Base-by-base conservation (phyloP, 176 grass and related monocot species). In the Thalia dealbata region DNA sequence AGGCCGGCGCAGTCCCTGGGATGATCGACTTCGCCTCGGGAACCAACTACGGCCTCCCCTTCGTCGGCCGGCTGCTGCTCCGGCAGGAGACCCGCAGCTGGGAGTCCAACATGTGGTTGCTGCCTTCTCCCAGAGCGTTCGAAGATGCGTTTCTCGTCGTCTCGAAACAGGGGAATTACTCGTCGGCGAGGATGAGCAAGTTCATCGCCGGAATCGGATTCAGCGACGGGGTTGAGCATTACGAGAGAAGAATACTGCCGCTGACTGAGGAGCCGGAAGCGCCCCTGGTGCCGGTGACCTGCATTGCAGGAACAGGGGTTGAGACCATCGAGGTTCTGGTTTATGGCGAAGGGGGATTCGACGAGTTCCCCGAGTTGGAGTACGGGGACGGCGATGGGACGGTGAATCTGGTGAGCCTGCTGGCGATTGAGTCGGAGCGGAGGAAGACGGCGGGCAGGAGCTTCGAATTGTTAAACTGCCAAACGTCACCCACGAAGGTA, bases 21-120 rank as follows among this genome's bases (percentile, higher is more conserved):
- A 92, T 97, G 93, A 80, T 88, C 78, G 92, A 89, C 27, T 91
- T 97, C 75, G 85, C 93, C 0, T 97, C 87, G 1, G 87, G 93
- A 14, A 85, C 88, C 87, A 82, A 87, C 14, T 81, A 92, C 62
- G 87, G 89, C 21, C 83, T 92, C 41, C 89, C 93, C 7, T 46
- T 97, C 35, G 89, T 97, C 0, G 52, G 92, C 78, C 66, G 89
- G 0, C 26, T 87, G 42, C 28, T 92, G 67, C 63, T 97, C 51
- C 93, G 89, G 54, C 78, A 21, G n/a, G 89, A 97, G 80, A 87
- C 88, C 54, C 73, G 89, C 41, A 86, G 52, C 80, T 78, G 76
- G 16, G 74, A 85, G 79, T 88, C 86, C 89, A 48, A 81, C 12
- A 38, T 38, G 32, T 38, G 19, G 18, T 18, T 22, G 21, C 52